These are phyloP conservation scores for Astragalus membranaceus DNA, from an alignment of 306 rosid genomes.

Conservation along the genomic window DNA sequence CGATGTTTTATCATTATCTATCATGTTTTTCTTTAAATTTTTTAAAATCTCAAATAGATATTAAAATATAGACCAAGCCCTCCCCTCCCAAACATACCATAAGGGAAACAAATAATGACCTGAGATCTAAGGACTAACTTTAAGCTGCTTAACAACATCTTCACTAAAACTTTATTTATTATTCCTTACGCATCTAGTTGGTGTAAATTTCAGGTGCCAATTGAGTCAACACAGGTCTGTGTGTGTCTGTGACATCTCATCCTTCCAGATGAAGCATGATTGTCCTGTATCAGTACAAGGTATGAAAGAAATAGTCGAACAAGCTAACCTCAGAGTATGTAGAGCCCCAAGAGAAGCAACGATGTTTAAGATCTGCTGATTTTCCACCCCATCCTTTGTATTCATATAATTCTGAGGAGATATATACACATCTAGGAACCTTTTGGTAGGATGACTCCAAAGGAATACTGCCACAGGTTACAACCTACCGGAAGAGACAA, in stretches of 20 bases:
- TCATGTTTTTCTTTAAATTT: too few relatives aligned
- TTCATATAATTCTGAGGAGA: conserved; percentile 79
- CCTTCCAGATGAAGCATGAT: neutral
- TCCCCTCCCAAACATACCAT: too few relatives aligned
- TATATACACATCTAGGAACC: conserved; percentile 75
- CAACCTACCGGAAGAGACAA: conserved; percentile 59
- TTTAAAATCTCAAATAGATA: too few relatives aligned
- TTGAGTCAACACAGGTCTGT: neutral
- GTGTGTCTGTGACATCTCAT: neutral
- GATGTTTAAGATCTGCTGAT: conserved; percentile 72
- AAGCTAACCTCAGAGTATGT: conserved; percentile 78
- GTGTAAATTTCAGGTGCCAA: neutral
- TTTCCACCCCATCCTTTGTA: conserved; percentile 76
- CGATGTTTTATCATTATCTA: too few relatives aligned
- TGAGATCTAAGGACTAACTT: neutral
- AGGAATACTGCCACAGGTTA: conserved; percentile 98
- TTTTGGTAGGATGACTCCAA: conserved; percentile 92
- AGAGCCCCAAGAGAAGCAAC: conserved; percentile 76
- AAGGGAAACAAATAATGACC: neutral
- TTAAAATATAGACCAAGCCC: too few relatives aligned
- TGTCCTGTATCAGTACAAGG: neutral
- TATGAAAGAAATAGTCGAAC: conserved; percentile 9
- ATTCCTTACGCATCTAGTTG: neutral
- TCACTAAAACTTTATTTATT: neutral
- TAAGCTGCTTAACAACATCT: neutral